These are phyloP conservation scores for Saccharomyces hybrid DNA, from an alignment of 1,139 yeast species.

Conservation along the genomic window DNA sequence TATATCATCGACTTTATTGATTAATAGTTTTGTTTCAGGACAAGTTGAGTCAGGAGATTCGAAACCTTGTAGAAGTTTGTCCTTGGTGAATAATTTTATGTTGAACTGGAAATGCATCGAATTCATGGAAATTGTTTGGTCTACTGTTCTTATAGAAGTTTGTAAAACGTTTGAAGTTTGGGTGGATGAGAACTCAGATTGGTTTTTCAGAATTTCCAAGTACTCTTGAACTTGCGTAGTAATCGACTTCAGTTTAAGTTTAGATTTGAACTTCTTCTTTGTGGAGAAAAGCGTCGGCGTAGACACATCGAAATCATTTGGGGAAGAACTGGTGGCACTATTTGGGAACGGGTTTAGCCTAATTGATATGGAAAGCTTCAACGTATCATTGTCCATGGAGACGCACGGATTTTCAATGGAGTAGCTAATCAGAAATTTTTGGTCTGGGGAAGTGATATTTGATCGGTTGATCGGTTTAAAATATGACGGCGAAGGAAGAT, in stretches of 20 bases:
- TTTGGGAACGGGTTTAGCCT: constrained; percentile 38
- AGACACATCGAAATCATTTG: not conserved
- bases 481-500: constrained; percentile 21
- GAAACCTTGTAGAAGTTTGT: constrained; percentile 24
- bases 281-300: constrained; percentile 7
- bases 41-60: constrained; percentile 10
- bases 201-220: constrained; percentile 31
- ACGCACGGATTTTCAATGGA: constrained; percentile 28
- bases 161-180: constrained; percentile 22
- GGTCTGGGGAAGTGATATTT: constrained; percentile 24
- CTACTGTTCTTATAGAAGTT: constrained; percentile 24
- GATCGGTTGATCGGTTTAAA: constrained; percentile 26
- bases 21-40: constrained; percentile 17
- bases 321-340: constrained; percentile 14
- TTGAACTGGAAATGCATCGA: constrained; percentile 21
- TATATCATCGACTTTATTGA: constrained; percentile 20
- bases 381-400: constrained; percentile 42
- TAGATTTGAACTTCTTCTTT: constrained; percentile 21
- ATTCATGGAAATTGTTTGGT: constrained; percentile 23
- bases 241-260: constrained; percentile 40
- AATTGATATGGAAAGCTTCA: constrained; percentile 36
- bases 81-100: constrained; percentile 24
- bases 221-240: constrained; percentile 47
- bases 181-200: not conserved
- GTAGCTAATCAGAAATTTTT: constrained; percentile 21